Percentiles rank a stretch among this genome's conserved stretches.
Evolutionary conservation across 805 yeast species (phyloP).

Genomic region (Lipomyces anomalus): DNA sequence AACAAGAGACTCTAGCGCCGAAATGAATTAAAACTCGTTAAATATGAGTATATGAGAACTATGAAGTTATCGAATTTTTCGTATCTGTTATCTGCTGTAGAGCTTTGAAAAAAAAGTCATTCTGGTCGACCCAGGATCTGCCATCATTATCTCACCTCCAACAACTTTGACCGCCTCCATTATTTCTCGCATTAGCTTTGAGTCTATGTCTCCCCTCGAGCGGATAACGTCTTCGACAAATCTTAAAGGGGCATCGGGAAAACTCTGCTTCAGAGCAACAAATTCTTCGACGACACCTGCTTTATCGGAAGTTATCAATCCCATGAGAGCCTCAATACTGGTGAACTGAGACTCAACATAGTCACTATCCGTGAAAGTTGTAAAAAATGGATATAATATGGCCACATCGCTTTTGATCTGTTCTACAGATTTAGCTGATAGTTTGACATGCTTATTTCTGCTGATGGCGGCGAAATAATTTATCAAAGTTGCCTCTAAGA

Average conservation of each 20-base stretch:
- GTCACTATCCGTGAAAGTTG: slow-evolving; percentile 39
- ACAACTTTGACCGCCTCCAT: slow-evolving; percentile 30
- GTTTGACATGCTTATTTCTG: slow-evolving; percentile 31
- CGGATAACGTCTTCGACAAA: slow-evolving; percentile 60
- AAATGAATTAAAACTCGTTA: too few relatives aligned
- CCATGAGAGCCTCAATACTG: slow-evolving; percentile 58
- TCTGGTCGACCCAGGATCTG: too few relatives aligned
- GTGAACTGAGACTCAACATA: slow-evolving; percentile 46
- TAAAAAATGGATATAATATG: slow-evolving; percentile 49
- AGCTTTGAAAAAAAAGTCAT: background rate
- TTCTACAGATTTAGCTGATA: slow-evolving; percentile 34
- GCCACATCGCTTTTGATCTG: slow-evolving; percentile 59
- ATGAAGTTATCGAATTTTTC: too few relatives aligned
- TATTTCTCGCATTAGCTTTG: slow-evolving; percentile 29
- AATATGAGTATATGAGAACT: too few relatives aligned
- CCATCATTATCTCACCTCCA: too few relatives aligned
- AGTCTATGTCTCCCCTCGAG: slow-evolving; percentile 37
- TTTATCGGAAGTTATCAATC: slow-evolving; percentile 41
- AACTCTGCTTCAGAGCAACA: slow-evolving; percentile 54
- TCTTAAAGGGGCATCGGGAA: slow-evolving; percentile 72
- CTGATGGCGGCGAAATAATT: slow-evolving; percentile 46
- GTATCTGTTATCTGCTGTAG: background rate
- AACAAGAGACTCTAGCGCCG: too few relatives aligned
- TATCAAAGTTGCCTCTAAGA: slow-evolving; percentile 48
- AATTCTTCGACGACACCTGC: slow-evolving; percentile 41